Evolutionary conservation across 2,329 filamentous ascomycete genomes (phyloP).

Genomic region (Penicillium oxalicum): DNA sequence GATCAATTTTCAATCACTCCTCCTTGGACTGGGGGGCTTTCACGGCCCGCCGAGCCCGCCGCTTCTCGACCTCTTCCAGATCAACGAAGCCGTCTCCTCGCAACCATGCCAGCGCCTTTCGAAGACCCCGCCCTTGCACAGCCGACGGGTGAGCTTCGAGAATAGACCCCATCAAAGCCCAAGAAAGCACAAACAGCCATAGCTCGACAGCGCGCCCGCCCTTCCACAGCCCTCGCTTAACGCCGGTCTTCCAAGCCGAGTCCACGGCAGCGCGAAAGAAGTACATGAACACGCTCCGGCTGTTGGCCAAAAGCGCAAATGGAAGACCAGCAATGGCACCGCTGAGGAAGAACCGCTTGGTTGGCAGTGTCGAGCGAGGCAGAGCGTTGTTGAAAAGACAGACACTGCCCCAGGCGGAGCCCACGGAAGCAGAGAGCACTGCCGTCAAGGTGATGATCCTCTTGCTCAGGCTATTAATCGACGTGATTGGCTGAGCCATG

Average conservation of each 20-base stretch:
- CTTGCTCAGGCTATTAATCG: constrained; percentile 60
- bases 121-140: constrained; percentile 59
- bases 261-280: constrained; percentile 72
- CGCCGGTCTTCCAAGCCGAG: constrained; percentile 85
- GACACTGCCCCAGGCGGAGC: constrained; percentile 79
- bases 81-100: constrained; percentile 71
- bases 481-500: constrained; percentile 61
- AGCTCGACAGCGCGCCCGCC: constrained; percentile 79
- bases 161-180: constrained; percentile 71
- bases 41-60: constrained; percentile 24
- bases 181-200: constrained; percentile 69
- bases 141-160: constrained; percentile 67
- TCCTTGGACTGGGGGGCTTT: constrained; percentile 22
- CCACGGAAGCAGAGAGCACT: constrained; percentile 76
- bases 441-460: constrained; percentile 67
- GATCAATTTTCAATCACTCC: too few relatives aligned
- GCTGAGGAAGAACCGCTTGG: constrained; percentile 82
- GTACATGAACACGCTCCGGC: constrained; percentile 67
- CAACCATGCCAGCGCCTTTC: constrained; percentile 68
- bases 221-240: constrained; percentile 82
- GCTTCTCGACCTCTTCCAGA: constrained; percentile 48
- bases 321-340: constrained; percentile 73
- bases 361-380: constrained; percentile 67
- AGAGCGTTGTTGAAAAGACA: constrained; percentile 81
- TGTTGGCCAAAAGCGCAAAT: constrained; percentile 64